Evolutionary conservation across 805 yeast species (phyloP), one percentile per base, ranked within the genome.

Genomic region (Clavispora vitiphila): DNA sequence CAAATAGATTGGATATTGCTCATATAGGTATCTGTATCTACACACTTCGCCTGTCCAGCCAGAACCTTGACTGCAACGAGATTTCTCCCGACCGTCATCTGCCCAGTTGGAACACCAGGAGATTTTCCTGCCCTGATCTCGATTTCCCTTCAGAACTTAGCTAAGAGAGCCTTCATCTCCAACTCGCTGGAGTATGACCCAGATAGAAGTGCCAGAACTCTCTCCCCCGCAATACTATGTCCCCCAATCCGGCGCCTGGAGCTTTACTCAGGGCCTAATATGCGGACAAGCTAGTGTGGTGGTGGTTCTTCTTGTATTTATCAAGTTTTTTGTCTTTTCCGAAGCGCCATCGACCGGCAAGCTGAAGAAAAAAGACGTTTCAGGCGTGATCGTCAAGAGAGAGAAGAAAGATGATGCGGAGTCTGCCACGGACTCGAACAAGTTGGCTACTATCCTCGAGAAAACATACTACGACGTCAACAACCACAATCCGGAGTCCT

Each of bases 381-480:
- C 62, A 16, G 65, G 62, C 2, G 64, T 66, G 35, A 58, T 65
- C 15, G 67, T 61, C 27, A 59, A 57, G 40, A 50, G 67, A 34
- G 65, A 67, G 26, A 56, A 58, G 44, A 56, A 43, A 16, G 50
- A 44, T 15, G 42, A 36, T 24, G 42, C 27, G n/a, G 45, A 43
- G 19, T 27, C 39, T 20, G 48, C 30, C 5, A 18, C 40, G 4
- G 43, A 38, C 16, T 43, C 47, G 10, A 50, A 60, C 8, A 58
- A 55, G 29, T 51, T 66, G 9, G 50, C 57, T 12, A 47, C 68
- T n/a, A 86, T 93, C 16, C 67, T 93, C 30, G 97, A 91, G 49
- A 90, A 89, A 54, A 89, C 97, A 0, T 88, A 88, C 57, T 93
- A 93, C 62, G 86, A 93, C 56, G 97, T 93, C 1, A 80, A 81